Evolutionary conservation across 768 basidiomycete species (phyloP), one percentile per base, ranked within the genome.

Genomic region (Trametes cingulata): DNA sequence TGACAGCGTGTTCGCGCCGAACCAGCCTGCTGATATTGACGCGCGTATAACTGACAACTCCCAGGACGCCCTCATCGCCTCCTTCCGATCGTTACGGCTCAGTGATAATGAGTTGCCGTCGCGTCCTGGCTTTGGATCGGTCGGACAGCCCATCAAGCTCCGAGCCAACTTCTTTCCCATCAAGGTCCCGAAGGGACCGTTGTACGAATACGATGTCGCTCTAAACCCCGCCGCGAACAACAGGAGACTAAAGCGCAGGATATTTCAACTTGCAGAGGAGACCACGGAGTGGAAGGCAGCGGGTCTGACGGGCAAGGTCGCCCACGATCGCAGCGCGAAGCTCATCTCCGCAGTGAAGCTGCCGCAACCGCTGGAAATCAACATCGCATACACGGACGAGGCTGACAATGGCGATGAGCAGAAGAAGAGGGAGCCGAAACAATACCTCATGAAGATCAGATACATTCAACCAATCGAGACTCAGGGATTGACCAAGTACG

Each of bases 141-240:
- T 64, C 3, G 82, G 82, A 24, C 73, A 20, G 15, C 63, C 69
- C 41, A 76, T 84, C 71, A 80, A 76, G 55, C 73, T 85, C 40
- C 79, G 82, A 20, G 70, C 82, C 2, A 83, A 83, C 54, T 83
- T 82, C 71, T 83, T 85, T 65, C 75, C 82, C 9, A 68, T 85
- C 20, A 70, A 68, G 15, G 71, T 82, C 17, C 81, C 82, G 6
- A 78, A 77, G 56, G 76, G 75, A 6, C 77, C 79, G 1, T 43
- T 85, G 22, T 74, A 75, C 62, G 82, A 83, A 56, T 83, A 83
- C 56, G 79, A 79, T 49, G 74, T 82, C 33, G 62, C 70, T n/a
- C 75, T 80, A 20, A 65, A 72, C 0, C 81, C 80, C 2, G 73
- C 69, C 1, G 72, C 72, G 9, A 50, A 74, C 15, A 59, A 65